These are phyloP conservation scores for Termitomyces heimii DNA, from an alignment of 768 basidiomycete genomes.

Conservation along the genomic window DNA sequence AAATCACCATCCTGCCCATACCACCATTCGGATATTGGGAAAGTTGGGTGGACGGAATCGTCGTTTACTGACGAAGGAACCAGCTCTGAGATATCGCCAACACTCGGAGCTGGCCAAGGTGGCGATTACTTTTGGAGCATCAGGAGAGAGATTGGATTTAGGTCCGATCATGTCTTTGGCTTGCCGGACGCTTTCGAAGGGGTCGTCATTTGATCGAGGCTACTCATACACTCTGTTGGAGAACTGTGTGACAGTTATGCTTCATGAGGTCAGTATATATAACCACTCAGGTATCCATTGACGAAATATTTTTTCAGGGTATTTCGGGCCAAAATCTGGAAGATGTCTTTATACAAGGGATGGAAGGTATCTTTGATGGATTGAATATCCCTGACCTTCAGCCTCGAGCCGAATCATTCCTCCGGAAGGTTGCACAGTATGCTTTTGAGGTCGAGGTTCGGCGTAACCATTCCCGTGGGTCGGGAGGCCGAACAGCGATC, in stretches of 20 bases:
- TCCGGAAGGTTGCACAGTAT: constrained; percentile 62
- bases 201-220: constrained; percentile 40
- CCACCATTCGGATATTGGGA: constrained; percentile 92
- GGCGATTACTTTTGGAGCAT: constrained; percentile 69
- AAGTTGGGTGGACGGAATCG: constrained; percentile 95
- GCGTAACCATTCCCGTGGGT: constrained; percentile 48
- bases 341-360: constrained; percentile 57
- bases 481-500: constrained; percentile 44
- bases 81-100: constrained; percentile 63
- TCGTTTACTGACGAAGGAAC: constrained; percentile 76
- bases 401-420: constrained; percentile 61
- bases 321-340: constrained; percentile 69
- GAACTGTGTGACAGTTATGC: constrained; percentile 58
- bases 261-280: constrained; percentile 61
- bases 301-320: constrained; percentile 40
- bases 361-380: constrained; percentile 79
- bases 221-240: constrained; percentile 70
- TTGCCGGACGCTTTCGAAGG: constrained; percentile 50
- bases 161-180: constrained; percentile 63
- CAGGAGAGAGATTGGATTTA: constrained; percentile 57
- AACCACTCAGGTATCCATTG: background rate
- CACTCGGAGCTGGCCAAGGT: constrained; percentile 68
- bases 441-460: constrained; percentile 75
- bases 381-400: constrained; percentile 63
- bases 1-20: constrained; percentile 86